A percentile compares a stretch with the other conserved stretches of the same genome.
These are phyloP conservation scores for Umbellularia californica DNA, from an alignment of 164 flowering plant genomes.

Conservation along the genomic window DNA sequence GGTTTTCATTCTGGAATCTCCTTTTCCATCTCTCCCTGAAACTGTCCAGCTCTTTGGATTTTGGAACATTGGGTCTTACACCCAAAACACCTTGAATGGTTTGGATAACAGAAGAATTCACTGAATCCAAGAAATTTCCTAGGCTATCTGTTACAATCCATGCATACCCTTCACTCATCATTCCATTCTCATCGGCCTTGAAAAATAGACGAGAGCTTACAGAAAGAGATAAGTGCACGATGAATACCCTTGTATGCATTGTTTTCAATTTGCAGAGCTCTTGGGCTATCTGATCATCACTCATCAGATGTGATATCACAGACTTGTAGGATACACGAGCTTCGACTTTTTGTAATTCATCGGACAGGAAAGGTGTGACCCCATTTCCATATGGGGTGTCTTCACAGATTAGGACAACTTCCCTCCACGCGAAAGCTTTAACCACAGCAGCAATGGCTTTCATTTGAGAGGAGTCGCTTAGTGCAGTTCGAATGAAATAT, in stretches of 20 bases:
- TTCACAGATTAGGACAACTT: constrained; percentile 18
- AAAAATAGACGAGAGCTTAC: constrained; percentile 10
- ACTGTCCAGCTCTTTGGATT: constrained; percentile 2
- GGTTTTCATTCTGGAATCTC: constrained; percentile 1
- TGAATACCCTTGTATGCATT: constrained; percentile 22
- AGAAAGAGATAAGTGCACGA: constrained; percentile 21
- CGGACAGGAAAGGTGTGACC: constrained; percentile 14
- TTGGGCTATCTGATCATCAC: constrained; percentile 9
- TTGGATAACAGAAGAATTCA: constrained; percentile 13
- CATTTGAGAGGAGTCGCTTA: constrained; percentile 18
- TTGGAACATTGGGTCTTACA: constrained; percentile 16
- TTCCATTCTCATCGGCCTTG: constrained; percentile 10
- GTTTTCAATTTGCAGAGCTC: constrained; percentile 15
- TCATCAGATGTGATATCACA: constrained; percentile 8
- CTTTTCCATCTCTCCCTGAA: constrained; percentile 19
- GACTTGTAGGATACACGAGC: background rate
- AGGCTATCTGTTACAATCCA: constrained; percentile 25
- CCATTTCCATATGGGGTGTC: constrained; percentile 18
- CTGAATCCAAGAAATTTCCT: constrained; percentile 4
- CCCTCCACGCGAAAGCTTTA: constrained; percentile 16
- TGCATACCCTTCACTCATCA: constrained; percentile 24
- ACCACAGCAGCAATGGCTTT: constrained; percentile 21
- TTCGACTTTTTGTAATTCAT: constrained; percentile 12
- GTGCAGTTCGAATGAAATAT: constrained; percentile 16
- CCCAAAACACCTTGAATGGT: constrained; percentile 32